Evolutionary conservation across 192 early-diverging fungal genomes (phyloP), one percentile per base, ranked within the genome.

Genomic region (Umbelopsis sp.): DNA sequence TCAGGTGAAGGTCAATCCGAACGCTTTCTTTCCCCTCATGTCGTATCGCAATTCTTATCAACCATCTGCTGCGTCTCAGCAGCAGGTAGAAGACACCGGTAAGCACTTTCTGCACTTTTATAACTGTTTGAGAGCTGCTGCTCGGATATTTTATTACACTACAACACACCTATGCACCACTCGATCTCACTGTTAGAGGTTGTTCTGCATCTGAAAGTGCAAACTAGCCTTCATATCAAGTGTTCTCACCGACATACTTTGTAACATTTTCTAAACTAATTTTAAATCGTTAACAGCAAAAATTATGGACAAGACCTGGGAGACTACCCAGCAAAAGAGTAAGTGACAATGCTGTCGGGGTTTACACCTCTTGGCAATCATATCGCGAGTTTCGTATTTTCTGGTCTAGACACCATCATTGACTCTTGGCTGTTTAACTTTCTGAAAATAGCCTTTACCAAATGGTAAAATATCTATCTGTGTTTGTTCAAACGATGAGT

Each of bases 321-420:
- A 98, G 85, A 77, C 69, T 9, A 91, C 96, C 35, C 96, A 98
- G 78, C 91, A 92, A 79, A 98, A 98, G 80, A 98, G 92, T 91
- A 88, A 84, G 86, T 78, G 15, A 30, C 18, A 66, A 44, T 45
- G 35, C 9, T 15, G 48, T 22, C 64, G 45, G 37, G 37, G 27
- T 51, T 49, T 22, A 44, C 13, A 53, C 37, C 13, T 33, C 45
- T 70, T 53, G 41, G 55, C 55, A 61, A 33, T 30, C 37, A 35
- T 61, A 55, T 33, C 55, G 33, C 37, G 7, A 9, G 37, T 61
- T 30, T 61, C 27, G 23, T 16, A 12, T 53, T 6, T 23, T 22
- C 21, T 71, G 30, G 13, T 48, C 21, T 65, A 9, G 46, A 71
- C 15, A 47, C 45, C 15, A 51, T 53, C 30, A 30, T 48, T 48